These are phyloP conservation scores for Pleurotus sapidus DNA, from an alignment of 768 basidiomycete species.

Conservation along the genomic window DNA sequence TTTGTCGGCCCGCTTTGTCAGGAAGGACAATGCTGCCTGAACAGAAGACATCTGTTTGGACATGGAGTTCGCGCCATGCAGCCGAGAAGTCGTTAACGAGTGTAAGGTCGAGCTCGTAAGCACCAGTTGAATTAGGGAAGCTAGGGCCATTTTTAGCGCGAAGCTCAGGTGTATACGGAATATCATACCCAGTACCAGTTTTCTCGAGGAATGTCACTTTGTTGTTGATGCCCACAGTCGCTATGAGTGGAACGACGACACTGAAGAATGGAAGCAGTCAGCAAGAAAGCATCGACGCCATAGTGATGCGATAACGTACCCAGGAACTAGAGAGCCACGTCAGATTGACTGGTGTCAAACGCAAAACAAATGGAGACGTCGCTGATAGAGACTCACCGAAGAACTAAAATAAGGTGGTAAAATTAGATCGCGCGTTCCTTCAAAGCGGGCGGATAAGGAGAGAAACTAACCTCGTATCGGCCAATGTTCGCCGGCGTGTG, in stretches of 20 bases:
- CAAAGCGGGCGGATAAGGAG: not conserved
- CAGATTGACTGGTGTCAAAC: not conserved
- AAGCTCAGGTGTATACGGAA: not conserved
- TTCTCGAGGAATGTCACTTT: conserved; percentile 83
- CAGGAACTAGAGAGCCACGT: conserved; percentile 34
- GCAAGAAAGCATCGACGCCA: conserved; percentile 7
- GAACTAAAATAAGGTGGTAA: conserved; percentile 29
- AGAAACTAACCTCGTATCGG: conserved; percentile 58
- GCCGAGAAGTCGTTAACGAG: conserved; percentile 44
- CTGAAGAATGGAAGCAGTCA: conserved; percentile 33
- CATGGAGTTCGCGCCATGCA: conserved; percentile 76
- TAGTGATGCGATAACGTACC: conserved; percentile 29
- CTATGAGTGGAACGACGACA: conserved; percentile 68
- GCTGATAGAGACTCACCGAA: conserved; percentile 34
- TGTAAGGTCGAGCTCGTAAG: conserved; percentile 69
- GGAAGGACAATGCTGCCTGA: conserved; percentile 72
- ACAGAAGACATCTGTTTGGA: conserved; percentile 80
- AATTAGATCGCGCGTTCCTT: not conserved
- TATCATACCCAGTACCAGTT: conserved; percentile 51
- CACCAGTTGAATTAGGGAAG: conserved; percentile 6
- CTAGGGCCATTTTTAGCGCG: not conserved
- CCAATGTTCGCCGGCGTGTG: conserved; percentile 63
- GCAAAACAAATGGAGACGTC: not conserved
- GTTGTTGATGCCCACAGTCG: conserved; percentile 77
- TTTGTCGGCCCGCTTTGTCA: conserved; percentile 64